A percentile compares a stretch with the other conserved stretches of the same genome.
phyloP scores from a whole-genome alignment of 768 basidiomycete species.

The Pleurotus pulmonarius region DNA sequence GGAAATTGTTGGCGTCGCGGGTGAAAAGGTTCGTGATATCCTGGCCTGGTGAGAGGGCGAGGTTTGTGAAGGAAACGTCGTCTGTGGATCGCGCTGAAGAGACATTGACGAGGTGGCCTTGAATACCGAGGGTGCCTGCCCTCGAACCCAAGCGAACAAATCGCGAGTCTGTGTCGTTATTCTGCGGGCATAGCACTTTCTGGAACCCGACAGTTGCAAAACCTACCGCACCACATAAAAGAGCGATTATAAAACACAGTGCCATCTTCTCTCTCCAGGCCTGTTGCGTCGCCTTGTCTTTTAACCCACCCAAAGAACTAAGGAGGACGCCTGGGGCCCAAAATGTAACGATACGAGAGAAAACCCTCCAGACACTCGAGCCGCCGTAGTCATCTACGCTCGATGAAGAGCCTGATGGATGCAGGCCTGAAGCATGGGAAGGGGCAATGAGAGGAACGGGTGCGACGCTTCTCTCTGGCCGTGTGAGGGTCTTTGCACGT shows the following conservation, averaged over 20 bases:
- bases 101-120: slow-evolving; percentile 76
- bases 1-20: slow-evolving; percentile 62
- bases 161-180: slow-evolving; percentile 34
- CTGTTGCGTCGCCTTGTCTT: slow-evolving; percentile 72
- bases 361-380: slow-evolving; percentile 73
- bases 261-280: slow-evolving; percentile 99
- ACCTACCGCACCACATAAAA: slow-evolving; percentile 77
- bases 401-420: slow-evolving; percentile 29
- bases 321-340: slow-evolving; percentile 87
- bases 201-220: slow-evolving; percentile 95
- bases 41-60: slow-evolving; percentile 64
- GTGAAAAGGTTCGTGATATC: slow-evolving; percentile 89
- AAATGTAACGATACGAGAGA: slow-evolving; percentile 76
- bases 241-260: slow-evolving; percentile 79
- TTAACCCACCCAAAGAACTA: slow-evolving; percentile 71
- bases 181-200: slow-evolving; percentile 82
- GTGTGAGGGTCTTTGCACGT: slow-evolving; percentile 92
- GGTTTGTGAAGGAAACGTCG: slow-evolving; percentile 53
- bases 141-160: slow-evolving; percentile 55
- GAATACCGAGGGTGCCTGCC: slow-evolving; percentile 67
- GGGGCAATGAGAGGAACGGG: slow-evolving; percentile 94
- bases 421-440: slow-evolving; percentile 39
- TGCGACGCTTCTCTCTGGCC: slow-evolving; percentile 92
- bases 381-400: slow-evolving; percentile 35
- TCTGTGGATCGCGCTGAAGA: slow-evolving; percentile 46